Percentiles rank a stretch among this genome's conserved stretches.
Evolutionary conservation across 352 stramenopile genomes (phyloP).

Genomic region (Phytophthora uliginosa): DNA sequence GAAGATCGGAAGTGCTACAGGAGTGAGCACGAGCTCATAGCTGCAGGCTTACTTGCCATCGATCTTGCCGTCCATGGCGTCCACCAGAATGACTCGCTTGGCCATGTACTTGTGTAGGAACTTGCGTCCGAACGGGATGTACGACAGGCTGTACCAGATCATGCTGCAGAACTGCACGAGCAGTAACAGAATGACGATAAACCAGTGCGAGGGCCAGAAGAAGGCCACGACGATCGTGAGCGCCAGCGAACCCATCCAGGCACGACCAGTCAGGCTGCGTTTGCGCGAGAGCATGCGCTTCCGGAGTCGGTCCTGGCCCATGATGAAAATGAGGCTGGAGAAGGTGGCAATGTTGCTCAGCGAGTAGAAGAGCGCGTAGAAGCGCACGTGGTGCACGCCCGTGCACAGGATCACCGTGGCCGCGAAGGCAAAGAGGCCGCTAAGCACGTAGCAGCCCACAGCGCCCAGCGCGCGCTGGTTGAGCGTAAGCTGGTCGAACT

Average conservation of each 20-base stretch:
- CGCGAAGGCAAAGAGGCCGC: conserved; percentile 43
- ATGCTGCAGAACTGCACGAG: conserved; percentile 63
- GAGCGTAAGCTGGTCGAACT: conserved; percentile 52
- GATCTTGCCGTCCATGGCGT: conserved; percentile 49
- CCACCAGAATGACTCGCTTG: conserved; percentile 43
- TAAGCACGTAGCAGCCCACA: conserved; percentile 49
- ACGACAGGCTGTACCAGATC: conserved; percentile 69
- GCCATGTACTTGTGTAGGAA: conserved; percentile 57
- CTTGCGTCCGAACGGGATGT: conserved; percentile 59
- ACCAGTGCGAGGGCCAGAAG: conserved; percentile 52
- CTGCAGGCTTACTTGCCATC: conserved; percentile 40
- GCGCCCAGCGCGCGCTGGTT: conserved; percentile 48
- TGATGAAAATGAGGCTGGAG: conserved; percentile 56
- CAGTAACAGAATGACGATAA: conserved; percentile 62
- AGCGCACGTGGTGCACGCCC: conserved; percentile 50
- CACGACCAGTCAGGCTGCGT: conserved; percentile 34
- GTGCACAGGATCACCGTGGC: conserved; percentile 50
- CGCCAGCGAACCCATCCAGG: conserved; percentile 56
- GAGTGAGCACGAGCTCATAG: conserved; percentile 3
- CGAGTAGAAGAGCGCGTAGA: conserved; percentile 54
- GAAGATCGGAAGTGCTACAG: conserved; percentile 17
- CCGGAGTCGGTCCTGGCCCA: conserved; percentile 46
- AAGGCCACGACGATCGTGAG: conserved; percentile 57
- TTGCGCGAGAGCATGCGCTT: conserved; percentile 57
- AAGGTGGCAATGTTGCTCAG: conserved; percentile 57